Conservation (phyloP, 192 early-diverging fungal genomes). For the Podila verticillata region DNA sequence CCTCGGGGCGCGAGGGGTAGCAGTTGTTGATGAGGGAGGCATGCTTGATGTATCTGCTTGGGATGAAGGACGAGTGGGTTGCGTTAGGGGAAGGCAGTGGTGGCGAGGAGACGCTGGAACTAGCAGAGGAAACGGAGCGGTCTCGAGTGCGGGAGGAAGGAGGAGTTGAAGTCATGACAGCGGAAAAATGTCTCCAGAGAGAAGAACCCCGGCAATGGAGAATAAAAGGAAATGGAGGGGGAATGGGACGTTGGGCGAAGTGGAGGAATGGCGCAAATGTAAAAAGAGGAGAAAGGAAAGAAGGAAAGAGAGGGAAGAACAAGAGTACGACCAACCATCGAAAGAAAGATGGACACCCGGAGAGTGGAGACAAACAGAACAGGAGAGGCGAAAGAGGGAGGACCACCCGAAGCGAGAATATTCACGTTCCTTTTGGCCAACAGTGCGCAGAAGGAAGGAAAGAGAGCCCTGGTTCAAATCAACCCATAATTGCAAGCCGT, state of each 20-base stretch:
- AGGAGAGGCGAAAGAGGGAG: background rate
- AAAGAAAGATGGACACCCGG: background rate
- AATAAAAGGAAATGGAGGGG: background rate
- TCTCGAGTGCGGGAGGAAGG: constrained; percentile 24
- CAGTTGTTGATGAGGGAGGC: constrained; percentile 81
- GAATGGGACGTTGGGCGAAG: constrained; percentile 1
- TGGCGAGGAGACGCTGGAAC: constrained; percentile 24
- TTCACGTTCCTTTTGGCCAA: too few relatives aligned
- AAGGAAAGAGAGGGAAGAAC: background rate
- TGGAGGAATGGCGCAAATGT: background rate
- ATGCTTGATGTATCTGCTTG: constrained; percentile 75
- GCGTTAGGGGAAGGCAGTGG: constrained; percentile 36
- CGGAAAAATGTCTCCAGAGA: background rate
- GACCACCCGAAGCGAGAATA: too few relatives aligned
- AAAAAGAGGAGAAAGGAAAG: background rate
- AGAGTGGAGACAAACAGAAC: background rate
- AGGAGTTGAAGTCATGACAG: constrained; percentile 20
- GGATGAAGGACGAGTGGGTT: constrained; percentile 48
- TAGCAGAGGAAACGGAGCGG: constrained; percentile 28
- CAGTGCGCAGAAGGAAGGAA: too few relatives aligned
- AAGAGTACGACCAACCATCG: background rate
- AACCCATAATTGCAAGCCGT: too few relatives aligned
- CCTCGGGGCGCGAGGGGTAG: constrained; percentile 71
- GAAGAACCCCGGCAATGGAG: background rate
- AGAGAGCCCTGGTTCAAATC: too few relatives aligned